Evolutionary conservation across 1,139 yeast genomes (phyloP).

Genomic region (Yamadazyma buinensis): DNA sequence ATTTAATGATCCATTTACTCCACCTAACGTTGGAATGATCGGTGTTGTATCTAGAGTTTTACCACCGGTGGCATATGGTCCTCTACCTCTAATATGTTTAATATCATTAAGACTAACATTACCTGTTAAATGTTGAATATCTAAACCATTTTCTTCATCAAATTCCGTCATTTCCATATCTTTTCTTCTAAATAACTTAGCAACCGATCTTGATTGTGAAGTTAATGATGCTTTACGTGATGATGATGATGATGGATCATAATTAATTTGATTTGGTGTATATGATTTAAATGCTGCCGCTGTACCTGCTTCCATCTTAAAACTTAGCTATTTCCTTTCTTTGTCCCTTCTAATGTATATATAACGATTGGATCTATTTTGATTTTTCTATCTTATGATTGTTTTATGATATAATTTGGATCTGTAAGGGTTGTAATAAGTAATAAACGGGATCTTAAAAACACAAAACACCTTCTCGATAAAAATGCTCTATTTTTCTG

Average conservation of each 20-base stretch:
- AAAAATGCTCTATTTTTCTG: too few relatives aligned
- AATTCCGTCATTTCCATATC: slow-evolving; percentile 22
- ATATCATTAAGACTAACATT: slow-evolving; percentile 61
- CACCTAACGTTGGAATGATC: slow-evolving; percentile 61
- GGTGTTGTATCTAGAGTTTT: slow-evolving; percentile 58
- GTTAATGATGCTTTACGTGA: slow-evolving; percentile 42
- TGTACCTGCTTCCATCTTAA: slow-evolving; percentile 12
- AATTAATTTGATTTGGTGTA: slow-evolving; percentile 12
- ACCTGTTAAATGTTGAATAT: slow-evolving; percentile 40
- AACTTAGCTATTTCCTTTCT: too few relatives aligned
- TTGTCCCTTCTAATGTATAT: too few relatives aligned
- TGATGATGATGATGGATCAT: slow-evolving; percentile 2
- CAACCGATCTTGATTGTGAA: slow-evolving; percentile 37
- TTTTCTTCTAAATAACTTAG: slow-evolving; percentile 43
- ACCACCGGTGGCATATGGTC: slow-evolving; percentile 50
- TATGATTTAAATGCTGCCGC: slow-evolving; percentile 5
- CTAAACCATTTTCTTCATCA: slow-evolving; percentile 54
- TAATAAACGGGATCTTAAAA: too few relatives aligned
- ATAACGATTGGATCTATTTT: too few relatives aligned
- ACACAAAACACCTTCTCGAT: too few relatives aligned
- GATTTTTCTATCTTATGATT: too few relatives aligned
- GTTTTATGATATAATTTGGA: too few relatives aligned
- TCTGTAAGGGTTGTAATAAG: too few relatives aligned
- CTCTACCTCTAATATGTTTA: slow-evolving; percentile 58
- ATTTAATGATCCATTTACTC: slow-evolving; percentile 9